Percentiles rank a stretch among this genome's conserved stretches.
These are phyloP conservation scores for Aspergillus conjunctus DNA, from an alignment of 495 filamentous ascomycete genomes.

Conservation along the genomic window DNA sequence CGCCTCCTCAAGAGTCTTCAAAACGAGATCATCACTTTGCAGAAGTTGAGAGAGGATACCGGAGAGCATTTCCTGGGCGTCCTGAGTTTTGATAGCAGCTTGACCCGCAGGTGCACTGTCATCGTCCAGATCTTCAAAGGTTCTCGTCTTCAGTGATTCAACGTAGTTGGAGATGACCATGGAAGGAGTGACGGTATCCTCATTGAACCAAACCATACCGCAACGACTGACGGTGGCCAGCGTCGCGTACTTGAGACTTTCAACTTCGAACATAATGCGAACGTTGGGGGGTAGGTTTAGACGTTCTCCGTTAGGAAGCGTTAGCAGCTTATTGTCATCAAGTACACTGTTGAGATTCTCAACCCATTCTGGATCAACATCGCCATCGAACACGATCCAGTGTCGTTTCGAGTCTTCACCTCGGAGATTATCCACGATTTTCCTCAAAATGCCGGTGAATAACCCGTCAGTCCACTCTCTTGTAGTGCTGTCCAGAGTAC, in stretches of 20 bases:
- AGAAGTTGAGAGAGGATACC: constrained; percentile 75
- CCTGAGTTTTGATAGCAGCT: constrained; percentile 71
- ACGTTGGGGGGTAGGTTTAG: constrained; percentile 92
- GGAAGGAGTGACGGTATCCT: constrained; percentile 86
- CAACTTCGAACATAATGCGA: constrained; percentile 99
- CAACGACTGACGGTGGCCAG: constrained; percentile 97
- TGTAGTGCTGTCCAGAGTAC: constrained; percentile 92
- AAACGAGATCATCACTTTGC: constrained; percentile 74
- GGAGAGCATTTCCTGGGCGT: constrained; percentile 74
- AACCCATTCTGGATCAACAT: constrained; percentile 99
- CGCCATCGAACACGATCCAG: constrained; percentile 99
- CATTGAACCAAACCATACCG: constrained; percentile 99
- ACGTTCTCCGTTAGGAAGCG: constrained; percentile 95
- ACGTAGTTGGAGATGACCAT: constrained; percentile 96
- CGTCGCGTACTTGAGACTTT: constrained; percentile 97
- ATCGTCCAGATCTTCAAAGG: constrained; percentile 93
- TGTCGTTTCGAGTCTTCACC: constrained; percentile 95
- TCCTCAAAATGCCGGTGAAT: constrained; percentile 95
- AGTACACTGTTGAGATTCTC: constrained; percentile 99
- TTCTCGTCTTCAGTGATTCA: constrained; percentile 72
- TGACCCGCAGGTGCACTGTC: constrained; percentile 82
- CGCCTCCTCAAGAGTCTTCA: constrained; percentile 73
- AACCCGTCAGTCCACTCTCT: constrained; percentile 98
- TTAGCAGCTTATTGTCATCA: constrained; percentile 97
- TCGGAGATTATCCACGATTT: constrained; percentile 97